Percentiles rank a stretch among this genome's conserved stretches.
Conservation (phyloP, 192 early-diverging fungal genomes). For the Ambispora gerdemannii region DNA sequence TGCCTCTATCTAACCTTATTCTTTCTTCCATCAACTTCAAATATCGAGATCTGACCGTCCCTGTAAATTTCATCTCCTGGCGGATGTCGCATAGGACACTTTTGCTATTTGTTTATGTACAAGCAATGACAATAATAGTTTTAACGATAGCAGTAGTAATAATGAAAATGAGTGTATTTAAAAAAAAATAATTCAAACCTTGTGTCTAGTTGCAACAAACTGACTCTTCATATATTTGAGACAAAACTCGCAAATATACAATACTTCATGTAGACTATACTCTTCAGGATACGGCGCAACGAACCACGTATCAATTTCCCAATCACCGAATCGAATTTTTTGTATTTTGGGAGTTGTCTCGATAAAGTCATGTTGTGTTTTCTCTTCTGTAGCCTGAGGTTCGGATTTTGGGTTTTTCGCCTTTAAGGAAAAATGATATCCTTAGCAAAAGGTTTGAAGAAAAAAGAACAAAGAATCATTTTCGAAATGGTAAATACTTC, state of each 20-base stretch:
- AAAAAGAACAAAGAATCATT: too few species aligned
- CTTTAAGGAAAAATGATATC: slow-evolving; percentile 1
- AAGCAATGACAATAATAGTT: too few species aligned
- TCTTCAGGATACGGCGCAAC: slow-evolving; percentile 95
- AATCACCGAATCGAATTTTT: slow-evolving; percentile 77
- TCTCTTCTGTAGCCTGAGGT: slow-evolving; percentile 18
- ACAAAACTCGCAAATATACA: slow-evolving; percentile 96
- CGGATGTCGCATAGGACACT: slow-evolving; percentile 76
- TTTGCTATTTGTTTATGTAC: slow-evolving; percentile 46
- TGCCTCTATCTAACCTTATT: slow-evolving; percentile 75
- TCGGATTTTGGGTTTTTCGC: slow-evolving; percentile 15
- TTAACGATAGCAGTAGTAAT: neutral
- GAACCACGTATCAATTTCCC: slow-evolving; percentile 92
- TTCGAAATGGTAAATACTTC: too few species aligned
- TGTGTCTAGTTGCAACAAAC: slow-evolving; percentile 78
- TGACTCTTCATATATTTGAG: slow-evolving; percentile 96
- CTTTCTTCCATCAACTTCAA: slow-evolving; percentile 96
- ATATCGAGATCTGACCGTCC: slow-evolving; percentile 81
- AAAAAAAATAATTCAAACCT: slow-evolving; percentile 38
- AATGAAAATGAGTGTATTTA: slow-evolving; percentile 2
- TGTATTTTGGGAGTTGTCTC: slow-evolving; percentile 53
- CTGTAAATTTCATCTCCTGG: slow-evolving; percentile 98
- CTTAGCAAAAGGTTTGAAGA: neutral
- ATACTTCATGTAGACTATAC: slow-evolving; percentile 72
- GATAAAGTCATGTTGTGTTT: slow-evolving; percentile 24